Percentiles rank a stretch among this genome's conserved stretches.
Evolutionary conservation across 2,329 filamentous ascomycete genomes (phyloP).

Genomic region (Hymenoscyphus albidus): DNA sequence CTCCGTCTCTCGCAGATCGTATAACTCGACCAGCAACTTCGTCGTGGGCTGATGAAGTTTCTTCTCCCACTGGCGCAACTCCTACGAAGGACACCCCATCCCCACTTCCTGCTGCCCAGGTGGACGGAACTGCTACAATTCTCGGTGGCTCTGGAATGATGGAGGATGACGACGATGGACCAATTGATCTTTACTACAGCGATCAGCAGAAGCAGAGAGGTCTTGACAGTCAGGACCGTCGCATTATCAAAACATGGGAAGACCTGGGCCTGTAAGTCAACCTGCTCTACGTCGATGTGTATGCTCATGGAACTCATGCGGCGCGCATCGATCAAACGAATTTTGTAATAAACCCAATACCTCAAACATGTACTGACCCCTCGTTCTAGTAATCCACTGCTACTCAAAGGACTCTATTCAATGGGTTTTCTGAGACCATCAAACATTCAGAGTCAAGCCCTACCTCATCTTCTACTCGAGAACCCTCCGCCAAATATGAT

Average conservation of each 20-base stretch:
- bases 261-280: conserved; percentile 74
- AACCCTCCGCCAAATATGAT: conserved; percentile 93
- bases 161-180: conserved; percentile 66
- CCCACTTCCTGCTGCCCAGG: conserved; percentile 32
- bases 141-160: conserved; percentile 47
- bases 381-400: conserved; percentile 42
- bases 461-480: conserved; percentile 80
- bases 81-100: conserved; percentile 11
- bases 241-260: conserved; percentile 78
- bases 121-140: conserved; percentile 44
- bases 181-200: conserved; percentile 88
- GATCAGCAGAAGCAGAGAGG: conserved; percentile 85
- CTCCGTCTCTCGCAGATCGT: conserved; percentile 44
- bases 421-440: conserved; percentile 94
- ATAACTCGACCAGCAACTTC: conserved; percentile 39
- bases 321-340: not conserved
- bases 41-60: conserved; percentile 42
- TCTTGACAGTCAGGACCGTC: conserved; percentile 82
- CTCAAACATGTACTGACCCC: conserved; percentile 35
- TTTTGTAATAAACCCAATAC: conserved; percentile 28
- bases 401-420: conserved; percentile 66
- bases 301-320: not conserved
- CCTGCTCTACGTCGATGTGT: not conserved
- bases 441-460: conserved; percentile 93
- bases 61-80: conserved; percentile 25